Base-by-base conservation (phyloP, 2,329 filamentous ascomycete genomes). In the Pyrenochaeta sp. region DNA sequence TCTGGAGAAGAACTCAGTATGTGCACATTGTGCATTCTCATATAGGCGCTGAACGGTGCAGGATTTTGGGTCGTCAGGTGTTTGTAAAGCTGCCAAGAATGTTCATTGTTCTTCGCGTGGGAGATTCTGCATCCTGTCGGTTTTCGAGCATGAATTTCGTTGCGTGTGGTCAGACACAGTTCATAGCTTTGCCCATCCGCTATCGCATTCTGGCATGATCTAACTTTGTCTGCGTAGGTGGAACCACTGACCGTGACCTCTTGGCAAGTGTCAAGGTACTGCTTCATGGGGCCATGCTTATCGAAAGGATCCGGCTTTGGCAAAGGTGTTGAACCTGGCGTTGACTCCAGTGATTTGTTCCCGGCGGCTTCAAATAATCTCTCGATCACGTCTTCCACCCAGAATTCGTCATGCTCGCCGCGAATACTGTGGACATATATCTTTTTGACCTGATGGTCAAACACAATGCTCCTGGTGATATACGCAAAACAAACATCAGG, bases 1-100 rank as follows among this genome's bases (percentile, higher is more conserved):
- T 97, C 93, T 0, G 93, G 93, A 3, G 90, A 96, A 60, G 87
- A 89, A 69, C 88, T 89, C 30, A 96, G 77, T 20, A 97, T 79
- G 1, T 89, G 91, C 3, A 77, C 54, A 19, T 69, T 72, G 35
- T 65, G 59, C 11, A 96, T 80, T 8, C 83, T 84, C 43, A 96
- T 75, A 66, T 89, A 96, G 0, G 90, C 91, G 17, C 89, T 88
- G 72, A 96, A 96, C 0, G 90, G 89, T 0, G 90, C 89, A 0
- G 90, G 89, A 47, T 96, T 94, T 31, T 82, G 80, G 3, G 76
- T 73, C 22, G 88, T 83, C 2, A 96, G 80, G 2, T 81, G 78
- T 30, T 82, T 82, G 74, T 92, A 96, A 19, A 95, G 77, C 4
- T 80, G 71, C 89, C 89, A 95, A 55, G 52, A 74, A 9, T 66